These are phyloP conservation scores for Myxozyma neotropica DNA, from an alignment of 805 yeast species.

Conservation along the genomic window DNA sequence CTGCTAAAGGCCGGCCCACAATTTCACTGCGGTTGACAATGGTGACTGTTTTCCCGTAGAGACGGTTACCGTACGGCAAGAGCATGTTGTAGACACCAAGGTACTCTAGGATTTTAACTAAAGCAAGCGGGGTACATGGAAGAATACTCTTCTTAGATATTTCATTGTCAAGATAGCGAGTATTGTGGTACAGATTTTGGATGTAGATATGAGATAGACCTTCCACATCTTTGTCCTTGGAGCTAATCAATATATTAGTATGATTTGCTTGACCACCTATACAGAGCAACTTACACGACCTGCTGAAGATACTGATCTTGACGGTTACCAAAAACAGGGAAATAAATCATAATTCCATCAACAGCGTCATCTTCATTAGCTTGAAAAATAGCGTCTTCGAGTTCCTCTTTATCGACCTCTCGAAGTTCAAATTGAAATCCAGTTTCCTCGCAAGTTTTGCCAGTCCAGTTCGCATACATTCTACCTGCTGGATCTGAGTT, in stretches of 20 bases:
- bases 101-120: conserved; percentile 89
- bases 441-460: conserved; percentile 79
- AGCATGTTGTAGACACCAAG: conserved; percentile 82
- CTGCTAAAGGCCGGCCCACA: conserved; percentile 97
- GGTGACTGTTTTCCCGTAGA: conserved; percentile 89
- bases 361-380: conserved; percentile 78
- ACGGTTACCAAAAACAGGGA: conserved; percentile 93
- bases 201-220: conserved; percentile 89
- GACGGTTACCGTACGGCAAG: conserved; percentile 83
- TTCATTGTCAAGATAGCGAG: conserved; percentile 77
- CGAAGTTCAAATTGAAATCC: conserved; percentile 85
- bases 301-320: conserved; percentile 97
- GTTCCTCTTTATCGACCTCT: conserved; percentile 72
- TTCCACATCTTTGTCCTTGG: conserved; percentile 93
- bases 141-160: conserved; percentile 76
- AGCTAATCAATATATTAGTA: conserved; percentile 25
- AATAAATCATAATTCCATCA: conserved; percentile 94
- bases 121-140: conserved; percentile 96
- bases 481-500: conserved; percentile 93
- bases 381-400: conserved; percentile 78
- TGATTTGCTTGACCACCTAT: background rate
- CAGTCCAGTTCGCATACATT: conserved; percentile 96
- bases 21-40: conserved; percentile 94
- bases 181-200: conserved; percentile 92
- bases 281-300: conserved; percentile 52